Conservation (phyloP, 1,284 basidiomycete genomes). For the Chalciporus sp. region DNA sequence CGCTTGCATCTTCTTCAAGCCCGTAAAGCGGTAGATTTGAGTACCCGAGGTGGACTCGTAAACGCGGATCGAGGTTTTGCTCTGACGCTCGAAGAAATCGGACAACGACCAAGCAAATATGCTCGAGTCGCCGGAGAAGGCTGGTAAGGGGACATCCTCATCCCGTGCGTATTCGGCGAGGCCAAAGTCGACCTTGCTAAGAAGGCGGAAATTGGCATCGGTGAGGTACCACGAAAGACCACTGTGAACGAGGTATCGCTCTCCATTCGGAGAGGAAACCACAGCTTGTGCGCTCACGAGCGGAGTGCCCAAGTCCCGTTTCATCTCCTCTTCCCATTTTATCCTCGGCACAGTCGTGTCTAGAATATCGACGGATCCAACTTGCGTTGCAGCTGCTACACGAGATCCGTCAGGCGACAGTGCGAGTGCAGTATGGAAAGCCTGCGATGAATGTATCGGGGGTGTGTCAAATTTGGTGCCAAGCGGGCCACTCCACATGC, state of each 20-base stretch:
- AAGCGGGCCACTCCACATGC: constrained; percentile 10
- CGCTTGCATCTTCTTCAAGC: constrained; percentile 10
- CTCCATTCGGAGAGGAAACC: constrained; percentile 12
- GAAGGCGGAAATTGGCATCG: neutral
- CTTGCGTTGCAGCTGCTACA: constrained; percentile 5
- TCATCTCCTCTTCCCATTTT: constrained; percentile 12
- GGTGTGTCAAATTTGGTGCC: constrained; percentile 6
- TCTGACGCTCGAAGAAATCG: constrained; percentile 9
- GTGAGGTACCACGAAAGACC: constrained; percentile 12
- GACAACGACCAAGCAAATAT: constrained; percentile 17
- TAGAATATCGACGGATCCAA: constrained; percentile 13
- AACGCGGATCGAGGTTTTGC: constrained; percentile 9
- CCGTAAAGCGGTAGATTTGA: constrained; percentile 8
- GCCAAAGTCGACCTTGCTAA: constrained; percentile 18
- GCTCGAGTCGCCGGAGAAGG: constrained; percentile 14
- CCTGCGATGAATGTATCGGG: neutral
- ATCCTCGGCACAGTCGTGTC: constrained; percentile 9
- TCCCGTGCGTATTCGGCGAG: constrained; percentile 4
- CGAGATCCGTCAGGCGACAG: constrained; percentile 15
- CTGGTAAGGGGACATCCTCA: constrained; percentile 1
- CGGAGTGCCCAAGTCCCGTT: neutral
- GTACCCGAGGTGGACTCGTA: constrained; percentile 16
- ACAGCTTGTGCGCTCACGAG: neutral
- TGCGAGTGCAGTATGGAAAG: constrained; percentile 6
- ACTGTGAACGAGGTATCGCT: constrained; percentile 10